phyloP scores from a whole-genome alignment of 2,329 filamentous ascomycete species.

The Phyllosticta citriasiana region DNA sequence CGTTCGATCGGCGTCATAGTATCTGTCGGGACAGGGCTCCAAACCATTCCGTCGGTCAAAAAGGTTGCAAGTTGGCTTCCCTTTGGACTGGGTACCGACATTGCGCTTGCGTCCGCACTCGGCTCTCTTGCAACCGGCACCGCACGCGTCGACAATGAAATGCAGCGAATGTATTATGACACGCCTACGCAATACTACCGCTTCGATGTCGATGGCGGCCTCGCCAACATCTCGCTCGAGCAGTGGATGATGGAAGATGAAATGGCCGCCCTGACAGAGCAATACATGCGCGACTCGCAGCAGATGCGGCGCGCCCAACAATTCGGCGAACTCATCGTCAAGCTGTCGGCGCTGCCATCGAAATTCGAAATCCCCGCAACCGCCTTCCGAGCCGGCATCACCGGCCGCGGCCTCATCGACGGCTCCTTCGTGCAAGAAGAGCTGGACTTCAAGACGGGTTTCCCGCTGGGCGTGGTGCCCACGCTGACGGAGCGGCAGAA shows the following conservation, averaged over 20 bases:
- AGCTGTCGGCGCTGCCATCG: slow-evolving; percentile 26
- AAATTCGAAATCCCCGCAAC: slow-evolving; percentile 25
- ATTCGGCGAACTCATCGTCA: slow-evolving; percentile 27
- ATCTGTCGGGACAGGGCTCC: slow-evolving; percentile 27
- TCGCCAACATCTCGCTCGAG: slow-evolving; percentile 28
- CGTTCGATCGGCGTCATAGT: slow-evolving; percentile 26
- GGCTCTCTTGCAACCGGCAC: slow-evolving; percentile 30
- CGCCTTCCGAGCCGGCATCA: slow-evolving; percentile 24
- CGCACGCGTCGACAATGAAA: slow-evolving; percentile 30
- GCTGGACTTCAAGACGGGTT: slow-evolving; percentile 29
- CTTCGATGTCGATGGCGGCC: slow-evolving; percentile 31
- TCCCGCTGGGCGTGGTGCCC: slow-evolving; percentile 18
- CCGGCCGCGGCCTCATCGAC: slow-evolving; percentile 21
- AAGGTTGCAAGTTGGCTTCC: slow-evolving; percentile 29
- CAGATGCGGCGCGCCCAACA: slow-evolving; percentile 21
- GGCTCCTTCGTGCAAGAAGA: slow-evolving; percentile 23
- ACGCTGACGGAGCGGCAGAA: slow-evolving; percentile 17
- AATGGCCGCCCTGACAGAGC: slow-evolving; percentile 29
- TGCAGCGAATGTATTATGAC: slow-evolving; percentile 31
- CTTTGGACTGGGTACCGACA: slow-evolving; percentile 29
- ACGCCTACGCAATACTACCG: slow-evolving; percentile 27
- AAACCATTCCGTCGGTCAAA: slow-evolving; percentile 28
- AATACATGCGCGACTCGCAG: slow-evolving; percentile 28
- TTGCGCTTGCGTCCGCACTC: slow-evolving; percentile 26
- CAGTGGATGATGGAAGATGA: slow-evolving; percentile 33